Conservation (phyloP, 345 rosid genomes). For the Eucalyptus shirleyi region DNA sequence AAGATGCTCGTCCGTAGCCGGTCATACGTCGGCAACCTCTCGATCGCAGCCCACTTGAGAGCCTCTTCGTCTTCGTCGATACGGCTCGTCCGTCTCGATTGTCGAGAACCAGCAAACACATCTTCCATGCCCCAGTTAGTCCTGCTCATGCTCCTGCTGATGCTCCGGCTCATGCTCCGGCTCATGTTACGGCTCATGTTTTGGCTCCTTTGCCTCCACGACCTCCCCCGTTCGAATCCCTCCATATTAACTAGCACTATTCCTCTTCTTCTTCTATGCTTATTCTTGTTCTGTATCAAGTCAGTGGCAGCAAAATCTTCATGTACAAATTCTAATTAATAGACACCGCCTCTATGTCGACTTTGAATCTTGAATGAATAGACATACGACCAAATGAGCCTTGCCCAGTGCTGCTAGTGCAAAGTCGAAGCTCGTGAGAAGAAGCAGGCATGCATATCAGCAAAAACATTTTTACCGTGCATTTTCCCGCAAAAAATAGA, state of each 20-base stretch:
- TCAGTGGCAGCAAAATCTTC: neutral
- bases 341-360: neutral
- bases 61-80: conserved; percentile 85
- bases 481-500: neutral
- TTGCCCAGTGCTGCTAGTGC: neutral
- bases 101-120: conserved; percentile 29
- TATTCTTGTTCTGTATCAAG: neutral
- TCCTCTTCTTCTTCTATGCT: neutral
- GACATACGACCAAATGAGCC: neutral
- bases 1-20: conserved; percentile 74
- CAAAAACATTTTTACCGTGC: neutral
- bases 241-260: conserved; percentile 3
- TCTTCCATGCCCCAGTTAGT: conserved; percentile 59
- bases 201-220: conserved; percentile 6
- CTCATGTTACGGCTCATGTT: conserved; percentile 16
- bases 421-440: neutral
- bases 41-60: conserved; percentile 96
- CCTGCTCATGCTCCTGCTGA: conserved; percentile 55
- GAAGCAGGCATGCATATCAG: neutral
- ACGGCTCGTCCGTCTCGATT: conserved; percentile 35
- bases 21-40: conserved; percentile 75
- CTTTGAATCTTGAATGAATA: neutral
- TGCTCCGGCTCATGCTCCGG: conserved; percentile 20
- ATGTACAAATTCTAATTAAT: neutral
- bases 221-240: conserved; percentile 7